A percentile compares a stretch with the other conserved stretches of the same genome.
Conservation (phyloP, 1,139 yeast species). For the Kodamaea alishanica region DNA sequence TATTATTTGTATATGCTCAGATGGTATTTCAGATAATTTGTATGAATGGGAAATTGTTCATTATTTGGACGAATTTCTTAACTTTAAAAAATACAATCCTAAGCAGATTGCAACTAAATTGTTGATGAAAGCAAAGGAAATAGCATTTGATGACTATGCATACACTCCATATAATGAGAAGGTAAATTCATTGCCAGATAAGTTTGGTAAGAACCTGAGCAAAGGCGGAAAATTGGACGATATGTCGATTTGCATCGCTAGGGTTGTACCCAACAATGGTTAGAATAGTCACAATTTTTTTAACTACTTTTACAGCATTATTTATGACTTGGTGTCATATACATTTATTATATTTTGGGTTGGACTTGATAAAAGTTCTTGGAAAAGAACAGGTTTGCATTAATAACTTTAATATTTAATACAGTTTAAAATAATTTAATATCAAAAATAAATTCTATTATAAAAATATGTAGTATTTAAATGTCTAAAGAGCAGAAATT, state of each 20-base stretch:
- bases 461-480: not conserved
- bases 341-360: not conserved
- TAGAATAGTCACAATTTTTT: not conserved
- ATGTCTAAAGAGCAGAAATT: slow-evolving; percentile 28
- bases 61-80: slow-evolving; percentile 31
- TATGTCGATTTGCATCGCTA: slow-evolving; percentile 50
- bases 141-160: slow-evolving; percentile 54
- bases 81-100: slow-evolving; percentile 25
- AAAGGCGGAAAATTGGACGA: slow-evolving; percentile 58
- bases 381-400: not conserved
- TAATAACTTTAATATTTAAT: not conserved
- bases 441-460: not conserved
- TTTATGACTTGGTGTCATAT: not conserved
- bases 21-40: slow-evolving; percentile 54
- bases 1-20: slow-evolving; percentile 47
- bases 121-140: slow-evolving; percentile 43
- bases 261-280: slow-evolving; percentile 28
- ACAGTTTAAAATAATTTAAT: not conserved
- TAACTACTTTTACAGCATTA: not conserved
- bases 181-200: slow-evolving; percentile 42
- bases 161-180: slow-evolving; percentile 54
- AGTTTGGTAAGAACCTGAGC: slow-evolving; percentile 31
- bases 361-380: not conserved
- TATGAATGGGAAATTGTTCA: slow-evolving; percentile 46
- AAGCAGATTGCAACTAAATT: slow-evolving; percentile 40